Percentiles rank a stretch among this genome's conserved stretches.
Evolutionary conservation across 768 basidiomycete species (phyloP).

Genomic region (Rhodotorula diobovata): DNA sequence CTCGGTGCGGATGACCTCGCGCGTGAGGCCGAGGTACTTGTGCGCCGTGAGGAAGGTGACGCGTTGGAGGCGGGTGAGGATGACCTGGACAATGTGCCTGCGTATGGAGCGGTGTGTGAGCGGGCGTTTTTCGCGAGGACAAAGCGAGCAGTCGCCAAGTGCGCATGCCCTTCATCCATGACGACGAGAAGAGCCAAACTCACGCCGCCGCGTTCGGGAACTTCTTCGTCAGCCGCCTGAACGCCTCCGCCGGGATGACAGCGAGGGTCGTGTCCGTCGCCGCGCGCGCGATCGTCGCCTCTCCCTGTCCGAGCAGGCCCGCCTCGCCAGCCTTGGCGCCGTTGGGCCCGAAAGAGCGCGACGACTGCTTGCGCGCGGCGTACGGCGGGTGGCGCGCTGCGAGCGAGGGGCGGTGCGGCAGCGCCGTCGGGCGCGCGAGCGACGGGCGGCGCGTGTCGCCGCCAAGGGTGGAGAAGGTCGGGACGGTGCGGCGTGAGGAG

Average conservation of each 20-base stretch:
- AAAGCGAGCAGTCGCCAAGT: background rate
- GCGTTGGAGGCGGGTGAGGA: conserved; percentile 88
- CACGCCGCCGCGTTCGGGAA: conserved; percentile 96
- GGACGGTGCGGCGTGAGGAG: background rate
- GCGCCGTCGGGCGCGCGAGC: background rate
- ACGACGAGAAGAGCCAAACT: conserved; percentile 52
- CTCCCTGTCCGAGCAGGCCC: conserved; percentile 48
- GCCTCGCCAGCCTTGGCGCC: background rate
- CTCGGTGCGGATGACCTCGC: conserved; percentile 91
- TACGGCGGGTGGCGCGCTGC: conserved; percentile 10
- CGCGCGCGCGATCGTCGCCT: conserved; percentile 83
- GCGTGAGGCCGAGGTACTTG: conserved; percentile 88
- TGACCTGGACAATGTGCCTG: conserved; percentile 55
- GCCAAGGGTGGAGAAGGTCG: background rate
- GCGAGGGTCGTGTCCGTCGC: conserved; percentile 90
- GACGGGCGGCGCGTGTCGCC: background rate
- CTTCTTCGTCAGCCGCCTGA: conserved; percentile 85
- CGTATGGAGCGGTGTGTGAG: background rate
- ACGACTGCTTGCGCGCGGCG: conserved; percentile 20
- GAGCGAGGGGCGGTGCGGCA: background rate
- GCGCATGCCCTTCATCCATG: no score
- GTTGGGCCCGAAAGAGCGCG: conserved; percentile 28
- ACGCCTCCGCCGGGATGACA: conserved; percentile 98
- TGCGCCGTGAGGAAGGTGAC: conserved; percentile 98
- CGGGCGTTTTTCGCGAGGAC: no score